Evolutionary conservation across 2,329 filamentous ascomycete species (phyloP).

Genomic region (Alternaria dauci): DNA sequence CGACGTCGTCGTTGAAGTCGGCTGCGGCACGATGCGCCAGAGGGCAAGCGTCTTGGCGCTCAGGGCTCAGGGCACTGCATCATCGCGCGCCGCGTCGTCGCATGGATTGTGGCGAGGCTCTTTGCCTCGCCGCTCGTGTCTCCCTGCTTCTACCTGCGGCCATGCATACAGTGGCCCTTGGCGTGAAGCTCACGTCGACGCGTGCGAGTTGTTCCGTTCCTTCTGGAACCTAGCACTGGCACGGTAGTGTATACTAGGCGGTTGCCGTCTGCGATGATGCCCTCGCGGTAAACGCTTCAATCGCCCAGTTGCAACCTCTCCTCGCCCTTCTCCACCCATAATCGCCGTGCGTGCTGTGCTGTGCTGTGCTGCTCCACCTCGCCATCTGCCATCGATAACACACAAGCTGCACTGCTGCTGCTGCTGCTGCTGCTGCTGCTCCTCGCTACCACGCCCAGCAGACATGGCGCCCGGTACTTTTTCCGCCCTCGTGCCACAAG

Average conservation of each 20-base stretch:
- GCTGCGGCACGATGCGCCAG: constrained; percentile 15
- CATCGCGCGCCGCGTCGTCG: constrained; percentile 19
- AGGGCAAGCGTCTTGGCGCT: constrained; percentile 14
- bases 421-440: background rate
- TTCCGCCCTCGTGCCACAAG: background rate
- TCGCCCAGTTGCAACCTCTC: constrained; percentile 18
- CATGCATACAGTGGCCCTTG: background rate
- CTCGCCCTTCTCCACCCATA: constrained; percentile 16
- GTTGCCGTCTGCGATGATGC: constrained; percentile 32
- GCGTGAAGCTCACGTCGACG: background rate
- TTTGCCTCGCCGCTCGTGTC: background rate
- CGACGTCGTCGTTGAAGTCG: constrained; percentile 11
- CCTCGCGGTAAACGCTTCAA: constrained; percentile 21
- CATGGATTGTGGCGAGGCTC: background rate
- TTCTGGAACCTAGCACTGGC: constrained; percentile 2
- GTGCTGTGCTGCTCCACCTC: constrained; percentile 4
- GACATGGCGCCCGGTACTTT: constrained; percentile 36
- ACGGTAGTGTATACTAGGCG: constrained; percentile 13
- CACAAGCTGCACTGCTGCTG: constrained; percentile 5
- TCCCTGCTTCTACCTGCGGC: background rate
- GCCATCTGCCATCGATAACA: constrained; percentile 4
- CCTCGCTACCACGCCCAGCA: constrained; percentile 6
- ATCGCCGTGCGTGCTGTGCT: constrained; percentile 14
- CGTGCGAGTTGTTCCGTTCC: constrained; percentile 1
- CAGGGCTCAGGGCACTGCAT: constrained; percentile 13